Evolutionary conservation across 2,329 filamentous ascomycete species (phyloP), one percentile per base, ranked within the genome.

Genomic region (Colletotrichum acutatum): DNA sequence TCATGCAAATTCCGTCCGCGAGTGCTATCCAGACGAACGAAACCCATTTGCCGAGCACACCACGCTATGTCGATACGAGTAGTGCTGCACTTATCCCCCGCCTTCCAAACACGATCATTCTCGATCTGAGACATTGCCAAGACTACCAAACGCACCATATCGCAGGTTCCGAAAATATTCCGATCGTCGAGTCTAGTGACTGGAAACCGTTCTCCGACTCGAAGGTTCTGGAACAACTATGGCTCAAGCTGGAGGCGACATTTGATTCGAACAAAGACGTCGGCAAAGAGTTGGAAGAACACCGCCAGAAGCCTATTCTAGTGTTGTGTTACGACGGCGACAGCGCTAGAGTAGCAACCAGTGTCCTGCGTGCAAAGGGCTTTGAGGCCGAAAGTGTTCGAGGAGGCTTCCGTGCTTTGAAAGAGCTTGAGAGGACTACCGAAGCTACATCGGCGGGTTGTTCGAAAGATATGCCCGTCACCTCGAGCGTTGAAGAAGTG

Each of bases 241-340:
- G 88, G 88, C 78, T 77, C 28, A 82, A 83, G 49, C 76, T 90
- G 3, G 86, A 89, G 42, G 75, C 77, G 3, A 77, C 82, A 1
- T 88, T 89, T 77, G 68, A 59, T 3, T 4, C 19, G 22, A 22
- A 24, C 14, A 57, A 24, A 22, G 63, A 61, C 46, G 14, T 30
- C 19, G 68, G 63, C 9, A 79, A 76, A 7, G 63, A 78, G 1
- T 76, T 78, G 0, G 62, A 72, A 11, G 56, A 73, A 14, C 75
- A 78, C 1, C 14, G 81, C 0, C 24, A 75, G 26, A 82, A 81
- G 67, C 81, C 82, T 6, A 77, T 87, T 14, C 76, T 90, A 12
- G 75, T 89, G 11, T 77, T 88, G 11, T 90, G 88, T 76, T 89
- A 90, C 64, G 81, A 88, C 59, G 89, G 89, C 3, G 87, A 90